Base-by-base conservation (phyloP, 2,329 filamentous ascomycete species). In the Golovinomyces cichoracearum region DNA sequence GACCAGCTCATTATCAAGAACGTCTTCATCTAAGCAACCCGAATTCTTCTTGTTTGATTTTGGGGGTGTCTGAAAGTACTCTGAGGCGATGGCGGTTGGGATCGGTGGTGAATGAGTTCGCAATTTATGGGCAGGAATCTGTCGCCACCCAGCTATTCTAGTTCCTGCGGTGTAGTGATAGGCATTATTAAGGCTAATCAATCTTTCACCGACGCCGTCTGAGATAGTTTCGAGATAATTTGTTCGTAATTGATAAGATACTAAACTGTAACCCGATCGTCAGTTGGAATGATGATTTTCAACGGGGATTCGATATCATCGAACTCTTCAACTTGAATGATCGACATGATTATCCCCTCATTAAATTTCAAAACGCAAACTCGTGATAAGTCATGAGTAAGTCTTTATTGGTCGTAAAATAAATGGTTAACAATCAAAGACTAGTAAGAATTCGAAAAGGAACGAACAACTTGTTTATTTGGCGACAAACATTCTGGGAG, bases 31-130 rank as follows among this genome's bases (percentile, higher is more conserved):
- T 23, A 82, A 71, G 10, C 74, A 75, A 45, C 64, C 63, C 2
- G 62, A 59, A 40, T 65, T 64, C 33, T 80, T 62, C 1, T 74
- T 76, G 21, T 70, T 67, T 37, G 71, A 71, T 10, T 76, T 62
- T 45, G 67, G 74, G 10, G 76, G 75, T 1, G 80, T 72, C 69
- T 84, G 80, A 59, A 90, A 90, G 64, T 90, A 90, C 60, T 90
- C 83, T 44, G 80, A 82, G 26, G 80, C 78, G 52, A 85, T 74
- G 13, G 80, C 81, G 3, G 83, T 86, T 9, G 83, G 83, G 50
- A 92, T 92, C 1, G 83, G 82, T 19, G 83, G 83, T 2, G 83
- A 90, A 62, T 92, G 81, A 44, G 80, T 86, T 56, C 83, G 76
- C 63, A 86, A 86, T 61, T 81, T 76, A 54, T 84, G 77, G 17